Evolutionary conservation across 2,329 filamentous ascomycete genomes (phyloP), one percentile per base, ranked within the genome.

Genomic region (Hypocreales sp.): DNA sequence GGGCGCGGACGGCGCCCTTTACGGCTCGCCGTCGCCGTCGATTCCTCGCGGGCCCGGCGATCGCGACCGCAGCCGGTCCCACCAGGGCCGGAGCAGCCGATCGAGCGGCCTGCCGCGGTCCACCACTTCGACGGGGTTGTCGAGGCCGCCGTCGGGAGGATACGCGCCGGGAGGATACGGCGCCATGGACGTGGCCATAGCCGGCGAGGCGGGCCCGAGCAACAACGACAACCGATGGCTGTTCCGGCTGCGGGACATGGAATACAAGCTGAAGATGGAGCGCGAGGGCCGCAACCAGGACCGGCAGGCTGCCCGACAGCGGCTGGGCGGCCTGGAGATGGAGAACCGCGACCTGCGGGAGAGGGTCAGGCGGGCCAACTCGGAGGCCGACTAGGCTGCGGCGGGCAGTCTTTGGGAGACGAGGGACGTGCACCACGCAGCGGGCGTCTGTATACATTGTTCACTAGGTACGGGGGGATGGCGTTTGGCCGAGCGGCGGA

Each of bases 181-280:
- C 7, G 42, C 39, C 8, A 40, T 45, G 29, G 47, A 51, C 15
- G 35, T 51, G 35, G 41, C 43, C 1, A 27, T 44, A 2, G 24
- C 46, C 1, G 36, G 37, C 12, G 39, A 45, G 5, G 39, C 42
- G 5, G 31, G 32, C 31, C 35, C 40, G 27, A 31, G 33, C 15
- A 36, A 37, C 20, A 55, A 57, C 21, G 78, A 87, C 40, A 76
- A 80, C 37, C 72, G 79, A 39, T 93, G 83, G 82, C 73, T 92
- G 37, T 70, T 92, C 36, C 62, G 90, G 6, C 61, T 95, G 19
- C 73, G 82, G 31, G 86, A 95, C 46, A 60, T 95, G 39, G 90
- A 98, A 59, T 68, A 77, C 38, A 72, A 92, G 40, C 61, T 98
- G 12, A 92, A 93, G 50, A 75, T 80, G 24, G 90, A 98, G 56